phyloP scores from a whole-genome alignment of 176 grass and related monocot genomes.

The Bothriochloa decipiens region DNA sequence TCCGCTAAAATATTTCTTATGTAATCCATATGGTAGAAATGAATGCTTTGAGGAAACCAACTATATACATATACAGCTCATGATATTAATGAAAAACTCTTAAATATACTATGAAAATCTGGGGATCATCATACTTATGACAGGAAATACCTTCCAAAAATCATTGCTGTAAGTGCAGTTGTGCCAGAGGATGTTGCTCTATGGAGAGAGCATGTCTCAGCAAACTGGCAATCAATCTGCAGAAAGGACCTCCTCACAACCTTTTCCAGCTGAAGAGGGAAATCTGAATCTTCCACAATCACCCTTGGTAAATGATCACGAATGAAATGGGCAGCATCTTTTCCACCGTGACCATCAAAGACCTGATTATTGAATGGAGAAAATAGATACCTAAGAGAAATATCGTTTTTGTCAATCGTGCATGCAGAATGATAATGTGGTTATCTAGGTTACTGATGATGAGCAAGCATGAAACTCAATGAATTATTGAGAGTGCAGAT shows the following conservation, averaged over 20 bases:
- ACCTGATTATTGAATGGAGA: constrained; percentile 54
- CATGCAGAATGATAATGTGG: neutral
- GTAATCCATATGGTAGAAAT: neutral
- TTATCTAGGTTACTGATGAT: constrained; percentile 4
- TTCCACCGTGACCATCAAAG: constrained; percentile 98
- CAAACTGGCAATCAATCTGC: constrained; percentile 76
- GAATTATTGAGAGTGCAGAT: neutral
- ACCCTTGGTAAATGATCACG: constrained; percentile 86
- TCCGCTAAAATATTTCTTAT: neutral
- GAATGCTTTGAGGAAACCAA: neutral
- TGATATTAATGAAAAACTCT: neutral
- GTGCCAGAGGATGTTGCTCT: constrained; percentile 69
- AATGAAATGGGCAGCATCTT: constrained; percentile 85
- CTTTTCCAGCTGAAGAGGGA: constrained; percentile 87
- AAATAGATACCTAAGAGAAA: constrained; percentile 1
- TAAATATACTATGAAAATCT: constrained; percentile 22
- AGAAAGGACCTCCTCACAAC: constrained; percentile 78
- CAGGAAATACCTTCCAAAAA: constrained; percentile 78
- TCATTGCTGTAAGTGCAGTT: constrained; percentile 87
- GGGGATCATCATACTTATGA: neutral
- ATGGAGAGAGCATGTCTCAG: constrained; percentile 62
- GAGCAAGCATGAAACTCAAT: neutral
- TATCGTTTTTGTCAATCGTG: constrained; percentile 1
- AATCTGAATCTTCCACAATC: constrained; percentile 89
- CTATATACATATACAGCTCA: neutral